Evolutionary conservation across 768 basidiomycete species (phyloP).

Genomic region (Lentinula guzmanii): DNA sequence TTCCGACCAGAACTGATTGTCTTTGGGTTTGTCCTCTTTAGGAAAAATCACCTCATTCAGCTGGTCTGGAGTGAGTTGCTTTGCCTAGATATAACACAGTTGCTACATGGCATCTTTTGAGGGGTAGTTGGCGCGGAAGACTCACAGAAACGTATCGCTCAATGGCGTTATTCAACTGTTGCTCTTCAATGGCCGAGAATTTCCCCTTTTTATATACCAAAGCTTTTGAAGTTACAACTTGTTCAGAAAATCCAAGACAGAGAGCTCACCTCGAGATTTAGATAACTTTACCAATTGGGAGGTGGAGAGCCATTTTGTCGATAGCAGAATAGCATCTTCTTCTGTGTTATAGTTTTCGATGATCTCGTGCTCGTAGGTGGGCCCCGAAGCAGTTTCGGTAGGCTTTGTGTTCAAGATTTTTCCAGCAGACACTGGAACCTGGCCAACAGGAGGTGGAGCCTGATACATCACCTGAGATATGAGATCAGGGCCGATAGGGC

Average conservation of each 20-base stretch:
- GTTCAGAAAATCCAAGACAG: background rate
- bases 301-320: constrained; percentile 76
- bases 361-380: constrained; percentile 23
- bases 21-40: constrained; percentile 52
- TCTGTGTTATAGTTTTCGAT: constrained; percentile 35
- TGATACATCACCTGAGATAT: constrained; percentile 16
- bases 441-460: constrained; percentile 28
- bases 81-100: constrained; percentile 28
- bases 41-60: constrained; percentile 64
- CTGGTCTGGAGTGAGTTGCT: constrained; percentile 47
- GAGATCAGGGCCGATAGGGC: constrained; percentile 19
- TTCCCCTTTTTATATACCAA: constrained; percentile 87
- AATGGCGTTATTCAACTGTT: constrained; percentile 59
- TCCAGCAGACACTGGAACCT: constrained; percentile 36
- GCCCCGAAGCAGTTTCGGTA: constrained; percentile 15
- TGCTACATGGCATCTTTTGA: background rate
- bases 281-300: constrained; percentile 65
- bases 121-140: constrained; percentile 7
- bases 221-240: constrained; percentile 32
- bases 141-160: constrained; percentile 55
- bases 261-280: constrained; percentile 50
- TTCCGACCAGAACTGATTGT: constrained; percentile 73
- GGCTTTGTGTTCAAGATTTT: constrained; percentile 31
- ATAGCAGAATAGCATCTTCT: constrained; percentile 63
- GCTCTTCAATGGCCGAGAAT: constrained; percentile 75